Base-by-base conservation (phyloP, 83 land plant genomes). In the Isoetes engelmannii region DNA sequence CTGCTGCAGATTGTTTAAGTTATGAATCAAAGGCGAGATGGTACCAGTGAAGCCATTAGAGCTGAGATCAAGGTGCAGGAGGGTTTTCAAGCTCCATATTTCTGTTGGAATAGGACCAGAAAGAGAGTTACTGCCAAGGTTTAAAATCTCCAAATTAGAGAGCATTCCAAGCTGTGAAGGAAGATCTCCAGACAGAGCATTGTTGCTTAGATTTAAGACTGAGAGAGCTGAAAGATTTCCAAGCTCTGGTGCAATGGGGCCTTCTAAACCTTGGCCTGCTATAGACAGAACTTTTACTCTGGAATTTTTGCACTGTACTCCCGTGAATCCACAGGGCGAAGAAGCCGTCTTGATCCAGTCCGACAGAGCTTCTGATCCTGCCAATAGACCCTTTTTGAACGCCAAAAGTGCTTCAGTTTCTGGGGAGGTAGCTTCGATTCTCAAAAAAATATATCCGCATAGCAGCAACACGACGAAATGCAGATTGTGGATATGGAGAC, bases 91-190 rank as follows among this genome's bases (percentile, higher is more conserved):
- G 9, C 63, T 72, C 44, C 71, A 68, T 44, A 87, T 57, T 41
- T 81, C 51, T 21, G 63, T 15, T 13, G 90, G 87, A 44, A 87
- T 80, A 57, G 71, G 72, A 48, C 90, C 90, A 59, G 47, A 63
- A 51, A 87, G 69, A 61, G 72, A 61, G 49, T 85, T 85, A 61
- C 73, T 73, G 49, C 81, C 74, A 78, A 87, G 56, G 57, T 70
- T 77, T 4, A 87, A 71, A 17, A 49, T 47, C 58, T 80, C 74
- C 63, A 87, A 62, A 78, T 70, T 67, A 53, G 70, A 68, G 72
- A 87, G 69, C 49, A 54, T 80, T 28, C 84, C 84, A 8, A 87
- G 72, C 4, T 72, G 69, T 5, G 42, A 12, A 0, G 90, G 90
- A 54, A 87, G 82, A 15, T 19, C 5, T 6, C 87, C 85, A 10